phyloP scores from a whole-genome alignment of 176 grass and related monocot genomes.

The Thalia dealbata region DNA sequence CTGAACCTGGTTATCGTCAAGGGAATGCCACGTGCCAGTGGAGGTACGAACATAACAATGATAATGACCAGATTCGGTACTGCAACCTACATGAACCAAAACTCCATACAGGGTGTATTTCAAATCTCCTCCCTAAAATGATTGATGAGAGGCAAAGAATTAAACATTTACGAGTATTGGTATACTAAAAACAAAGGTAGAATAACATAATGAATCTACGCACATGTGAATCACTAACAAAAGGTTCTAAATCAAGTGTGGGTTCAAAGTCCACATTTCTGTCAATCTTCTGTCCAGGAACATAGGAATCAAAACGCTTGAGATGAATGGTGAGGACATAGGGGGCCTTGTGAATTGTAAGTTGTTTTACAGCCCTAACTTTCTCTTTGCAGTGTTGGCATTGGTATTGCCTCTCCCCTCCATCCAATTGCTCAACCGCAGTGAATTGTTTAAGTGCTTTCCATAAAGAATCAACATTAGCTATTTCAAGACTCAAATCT shows the following conservation, averaged over 20 bases:
- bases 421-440: constrained; percentile 67
- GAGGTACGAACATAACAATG: constrained; percentile 92
- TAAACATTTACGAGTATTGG: neutral
- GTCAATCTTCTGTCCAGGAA: constrained; percentile 82
- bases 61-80: constrained; percentile 89
- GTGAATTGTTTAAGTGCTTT: constrained; percentile 78
- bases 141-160: neutral
- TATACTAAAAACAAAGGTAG: neutral
- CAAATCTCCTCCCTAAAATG: constrained; percentile 50
- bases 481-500: constrained; percentile 98
- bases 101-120: constrained; percentile 96
- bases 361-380: constrained; percentile 68
- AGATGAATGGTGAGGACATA: constrained; percentile 87
- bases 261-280: constrained; percentile 74
- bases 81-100: constrained; percentile 89
- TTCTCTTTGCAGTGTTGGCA: constrained; percentile 86
- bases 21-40: constrained; percentile 96
- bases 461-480: constrained; percentile 48
- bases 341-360: constrained; percentile 76
- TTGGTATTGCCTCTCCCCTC: constrained; percentile 73
- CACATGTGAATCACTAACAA: constrained; percentile 78
- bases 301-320: constrained; percentile 74
- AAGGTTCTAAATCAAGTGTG: constrained; percentile 67
- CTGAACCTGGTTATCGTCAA: constrained; percentile 91
- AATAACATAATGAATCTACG: constrained; percentile 18